Evolutionary conservation across 23 red algal genomes (phyloP).

Genomic region (Gracilaria caudata): DNA sequence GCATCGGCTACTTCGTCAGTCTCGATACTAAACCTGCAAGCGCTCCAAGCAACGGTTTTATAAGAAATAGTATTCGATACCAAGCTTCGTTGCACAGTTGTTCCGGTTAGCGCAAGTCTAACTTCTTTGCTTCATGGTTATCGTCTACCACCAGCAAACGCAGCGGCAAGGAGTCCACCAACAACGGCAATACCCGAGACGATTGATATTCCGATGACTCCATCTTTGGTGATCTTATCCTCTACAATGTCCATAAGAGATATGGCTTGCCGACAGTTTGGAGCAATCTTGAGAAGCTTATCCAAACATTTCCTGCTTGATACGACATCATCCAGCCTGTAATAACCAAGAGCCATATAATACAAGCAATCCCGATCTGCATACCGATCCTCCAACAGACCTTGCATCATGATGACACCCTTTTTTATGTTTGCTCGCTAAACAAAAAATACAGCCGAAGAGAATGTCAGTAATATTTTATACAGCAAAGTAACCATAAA

Average conservation of each 20-base stretch:
- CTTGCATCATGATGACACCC: slow-evolving; percentile 83
- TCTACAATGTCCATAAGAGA: slow-evolving; percentile 82
- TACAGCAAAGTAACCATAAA: too few relatives aligned
- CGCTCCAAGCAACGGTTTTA: not conserved
- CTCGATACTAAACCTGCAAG: slow-evolving; percentile 3
- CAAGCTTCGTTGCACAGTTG: not conserved
- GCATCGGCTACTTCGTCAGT: not conserved
- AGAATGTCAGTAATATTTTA: slow-evolving; percentile 25
- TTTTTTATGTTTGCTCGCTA: slow-evolving; percentile 79
- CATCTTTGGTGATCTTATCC: slow-evolving; percentile 80
- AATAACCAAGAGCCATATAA: slow-evolving; percentile 83
- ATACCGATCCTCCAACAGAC: slow-evolving; percentile 74
- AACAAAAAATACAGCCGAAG: not conserved
- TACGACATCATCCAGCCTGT: slow-evolving; percentile 79
- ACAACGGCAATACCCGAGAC: slow-evolving; percentile 70
- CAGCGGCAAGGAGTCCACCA: slow-evolving; percentile 58
- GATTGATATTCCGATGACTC: slow-evolving; percentile 72
- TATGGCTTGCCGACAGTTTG: slow-evolving; percentile 81
- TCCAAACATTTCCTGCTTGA: slow-evolving; percentile 74
- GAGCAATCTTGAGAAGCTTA: slow-evolving; percentile 69
- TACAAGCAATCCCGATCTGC: slow-evolving; percentile 80
- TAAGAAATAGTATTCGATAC: not conserved
- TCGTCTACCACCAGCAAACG: slow-evolving; percentile 23
- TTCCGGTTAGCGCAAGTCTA: not conserved
- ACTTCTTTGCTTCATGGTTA: not conserved